Evolutionary conservation across 768 basidiomycete genomes (phyloP).

Genomic region (Lentinus brumalis): DNA sequence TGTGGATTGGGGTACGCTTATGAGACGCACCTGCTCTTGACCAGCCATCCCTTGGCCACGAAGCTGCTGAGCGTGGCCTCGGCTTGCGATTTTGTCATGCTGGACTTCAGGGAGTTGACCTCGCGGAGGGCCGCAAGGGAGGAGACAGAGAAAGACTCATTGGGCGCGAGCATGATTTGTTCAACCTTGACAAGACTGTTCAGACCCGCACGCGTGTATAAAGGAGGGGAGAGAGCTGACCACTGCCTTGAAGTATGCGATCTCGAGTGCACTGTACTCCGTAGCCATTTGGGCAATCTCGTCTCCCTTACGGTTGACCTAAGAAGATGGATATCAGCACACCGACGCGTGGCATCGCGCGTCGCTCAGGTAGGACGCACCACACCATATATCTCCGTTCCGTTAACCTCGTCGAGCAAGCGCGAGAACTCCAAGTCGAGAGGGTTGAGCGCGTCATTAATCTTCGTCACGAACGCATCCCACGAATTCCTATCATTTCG

Average conservation of each 20-base stretch:
- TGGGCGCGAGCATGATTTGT: slow-evolving; percentile 82
- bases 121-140: slow-evolving; percentile 78
- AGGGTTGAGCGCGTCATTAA: slow-evolving; percentile 66
- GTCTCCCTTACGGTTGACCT: slow-evolving; percentile 85
- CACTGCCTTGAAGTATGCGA: slow-evolving; percentile 81
- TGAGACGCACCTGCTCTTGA: slow-evolving; percentile 69
- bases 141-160: slow-evolving; percentile 73
- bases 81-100: slow-evolving; percentile 75
- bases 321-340: neutral
- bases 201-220: neutral
- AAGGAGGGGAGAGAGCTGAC: slow-evolving; percentile 44
- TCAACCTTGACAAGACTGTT: slow-evolving; percentile 60
- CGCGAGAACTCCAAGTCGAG: slow-evolving; percentile 75
- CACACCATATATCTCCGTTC: slow-evolving; percentile 65
- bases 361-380: slow-evolving; percentile 44
- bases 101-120: slow-evolving; percentile 51
- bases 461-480: slow-evolving; percentile 55
- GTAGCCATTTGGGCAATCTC: slow-evolving; percentile 84
- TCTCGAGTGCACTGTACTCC: slow-evolving; percentile 77
- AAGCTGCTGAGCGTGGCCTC: slow-evolving; percentile 76
- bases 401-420: slow-evolving; percentile 62
- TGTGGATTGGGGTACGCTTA: too few species aligned
- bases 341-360: neutral
- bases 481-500: slow-evolving; percentile 49
- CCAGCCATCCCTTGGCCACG: slow-evolving; percentile 79